Evolutionary conservation across 768 basidiomycete species (phyloP).

Genomic region (Lentinula guzmanii): DNA sequence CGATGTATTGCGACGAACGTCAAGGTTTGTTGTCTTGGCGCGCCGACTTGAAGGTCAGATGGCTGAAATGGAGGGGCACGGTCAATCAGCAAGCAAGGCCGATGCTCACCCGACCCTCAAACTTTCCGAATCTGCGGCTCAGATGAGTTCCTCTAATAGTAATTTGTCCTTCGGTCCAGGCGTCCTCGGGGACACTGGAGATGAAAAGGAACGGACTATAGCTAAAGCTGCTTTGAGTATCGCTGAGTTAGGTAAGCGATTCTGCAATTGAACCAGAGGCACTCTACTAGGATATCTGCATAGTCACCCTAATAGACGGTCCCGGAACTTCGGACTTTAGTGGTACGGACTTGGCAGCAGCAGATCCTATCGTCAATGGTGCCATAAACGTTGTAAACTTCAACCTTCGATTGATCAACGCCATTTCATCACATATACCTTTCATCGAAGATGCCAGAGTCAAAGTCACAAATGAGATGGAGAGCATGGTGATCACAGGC

Average conservation of each 20-base stretch:
- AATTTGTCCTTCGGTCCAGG: constrained; percentile 8
- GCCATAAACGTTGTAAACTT: constrained; percentile 21
- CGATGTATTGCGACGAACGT: constrained; percentile 77
- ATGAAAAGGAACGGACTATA: constrained; percentile 81
- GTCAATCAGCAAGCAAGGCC: neutral
- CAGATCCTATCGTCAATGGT: neutral
- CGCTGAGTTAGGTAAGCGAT: constrained; percentile 77
- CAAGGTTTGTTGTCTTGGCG: constrained; percentile 79
- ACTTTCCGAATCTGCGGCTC: neutral
- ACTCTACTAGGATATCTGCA: neutral
- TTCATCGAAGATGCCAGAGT: constrained; percentile 67
- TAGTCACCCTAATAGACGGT: constrained; percentile 49
- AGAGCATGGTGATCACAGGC: constrained; percentile 80
- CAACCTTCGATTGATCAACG: constrained; percentile 67
- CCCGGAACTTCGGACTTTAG: constrained; percentile 13
- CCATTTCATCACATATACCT: constrained; percentile 63
- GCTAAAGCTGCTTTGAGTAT: constrained; percentile 94
- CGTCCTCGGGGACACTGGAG: constrained; percentile 40
- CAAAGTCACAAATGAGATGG: constrained; percentile 81
- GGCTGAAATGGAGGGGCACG: constrained; percentile 47
- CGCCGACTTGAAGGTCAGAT: constrained; percentile 84
- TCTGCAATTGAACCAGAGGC: neutral
- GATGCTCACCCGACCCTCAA: neutral
- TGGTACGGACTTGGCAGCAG: neutral
- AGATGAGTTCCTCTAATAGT: neutral